Evolutionary conservation across 1,284 basidiomycete species (phyloP).

Genomic region (Coniferiporia weirii): DNA sequence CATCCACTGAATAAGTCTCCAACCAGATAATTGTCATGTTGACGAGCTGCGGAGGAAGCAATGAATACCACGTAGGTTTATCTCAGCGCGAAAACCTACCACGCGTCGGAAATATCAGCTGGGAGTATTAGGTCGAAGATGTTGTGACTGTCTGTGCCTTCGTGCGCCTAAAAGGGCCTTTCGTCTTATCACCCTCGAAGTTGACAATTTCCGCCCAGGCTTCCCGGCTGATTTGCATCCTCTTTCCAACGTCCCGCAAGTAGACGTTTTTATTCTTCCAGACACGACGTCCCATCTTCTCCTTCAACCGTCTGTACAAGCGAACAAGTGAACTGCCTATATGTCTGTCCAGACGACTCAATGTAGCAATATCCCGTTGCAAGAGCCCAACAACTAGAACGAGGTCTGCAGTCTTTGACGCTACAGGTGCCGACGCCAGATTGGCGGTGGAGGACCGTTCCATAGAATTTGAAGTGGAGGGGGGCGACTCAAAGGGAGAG

Average conservation of each 20-base stretch:
- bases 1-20: too few species aligned
- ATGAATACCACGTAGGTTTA: too few species aligned
- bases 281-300: slow-evolving; percentile 63
- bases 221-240: slow-evolving; percentile 29
- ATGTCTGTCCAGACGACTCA: slow-evolving; percentile 39
- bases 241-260: slow-evolving; percentile 30
- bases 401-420: slow-evolving; percentile 38
- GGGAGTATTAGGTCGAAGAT: too few species aligned
- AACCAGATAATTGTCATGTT: too few species aligned
- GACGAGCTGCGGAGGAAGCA: too few species aligned
- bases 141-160: not conserved
- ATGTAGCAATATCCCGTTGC: slow-evolving; percentile 43
- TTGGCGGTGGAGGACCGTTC: not conserved
- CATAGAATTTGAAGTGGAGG: not conserved
- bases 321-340: slow-evolving; percentile 43
- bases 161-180: not conserved
- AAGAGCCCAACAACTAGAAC: slow-evolving; percentile 51
- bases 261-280: slow-evolving; percentile 57
- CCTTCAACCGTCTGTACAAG: slow-evolving; percentile 55
- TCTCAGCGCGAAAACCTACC: too few species aligned
- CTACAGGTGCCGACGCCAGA: not conserved
- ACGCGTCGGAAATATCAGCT: too few species aligned
- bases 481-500: not conserved
- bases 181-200: slow-evolving; percentile 18
- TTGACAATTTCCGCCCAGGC: slow-evolving; percentile 37